Conservation (phyloP, 345 rosid genomes). For the Hibiscus trionum region DNA sequence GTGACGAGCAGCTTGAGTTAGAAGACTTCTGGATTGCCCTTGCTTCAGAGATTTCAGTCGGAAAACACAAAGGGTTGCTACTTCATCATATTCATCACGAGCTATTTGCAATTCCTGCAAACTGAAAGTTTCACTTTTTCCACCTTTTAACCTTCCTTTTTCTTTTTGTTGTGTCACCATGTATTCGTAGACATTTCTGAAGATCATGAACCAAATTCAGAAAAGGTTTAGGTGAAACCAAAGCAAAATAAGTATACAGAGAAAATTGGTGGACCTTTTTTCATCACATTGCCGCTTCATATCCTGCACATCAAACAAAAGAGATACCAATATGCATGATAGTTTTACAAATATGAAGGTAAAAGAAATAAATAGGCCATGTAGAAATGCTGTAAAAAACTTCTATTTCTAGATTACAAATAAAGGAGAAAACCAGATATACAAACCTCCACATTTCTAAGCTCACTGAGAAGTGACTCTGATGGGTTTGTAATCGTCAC, state of each 20-base stretch:
- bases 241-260: constrained; percentile 8
- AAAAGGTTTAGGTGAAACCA: constrained; percentile 10
- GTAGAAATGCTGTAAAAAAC: background rate
- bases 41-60: constrained; percentile 86
- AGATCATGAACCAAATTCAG: constrained; percentile 23
- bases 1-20: constrained; percentile 93
- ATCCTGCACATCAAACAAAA: constrained; percentile 50
- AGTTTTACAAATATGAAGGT: background rate
- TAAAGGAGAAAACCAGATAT: background rate
- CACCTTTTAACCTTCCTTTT: constrained; percentile 64
- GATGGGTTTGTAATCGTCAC: constrained; percentile 65
- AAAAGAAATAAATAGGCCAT: background rate
- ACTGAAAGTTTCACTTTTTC: constrained; percentile 53
- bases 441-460: constrained; percentile 91
- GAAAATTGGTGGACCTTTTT: constrained; percentile 53
- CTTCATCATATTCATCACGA: constrained; percentile 66
- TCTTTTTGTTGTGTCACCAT: constrained; percentile 75
- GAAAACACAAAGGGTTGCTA: constrained; percentile 74
- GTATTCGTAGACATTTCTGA: constrained; percentile 67
- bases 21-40: constrained; percentile 86
- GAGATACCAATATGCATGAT: constrained; percentile 13
- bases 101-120: constrained; percentile 61
- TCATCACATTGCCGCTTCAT: constrained; percentile 41
- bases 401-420: constrained; percentile 9
- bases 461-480: constrained; percentile 31